Evolutionary conservation across 2,329 filamentous ascomycete species (phyloP).

Genomic region (Chrysosporium keratinophilum): DNA sequence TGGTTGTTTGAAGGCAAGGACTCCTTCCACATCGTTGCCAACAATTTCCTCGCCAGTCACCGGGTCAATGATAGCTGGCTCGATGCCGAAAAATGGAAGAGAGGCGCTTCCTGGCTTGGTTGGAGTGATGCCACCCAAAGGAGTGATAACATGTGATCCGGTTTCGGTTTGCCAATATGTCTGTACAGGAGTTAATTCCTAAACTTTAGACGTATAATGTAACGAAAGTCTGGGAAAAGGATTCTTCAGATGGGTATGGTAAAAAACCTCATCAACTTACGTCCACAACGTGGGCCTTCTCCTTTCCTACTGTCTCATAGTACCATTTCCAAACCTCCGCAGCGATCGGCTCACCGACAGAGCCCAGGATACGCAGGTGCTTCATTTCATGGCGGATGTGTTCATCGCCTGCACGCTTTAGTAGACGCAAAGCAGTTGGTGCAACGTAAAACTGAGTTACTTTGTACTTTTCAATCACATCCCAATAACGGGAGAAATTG

Average conservation of each 20-base stretch:
- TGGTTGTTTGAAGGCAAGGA: slow-evolving; percentile 90
- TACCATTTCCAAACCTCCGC: slow-evolving; percentile 99
- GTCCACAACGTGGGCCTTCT: slow-evolving; percentile 86
- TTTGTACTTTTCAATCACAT: slow-evolving; percentile 88
- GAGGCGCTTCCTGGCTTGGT: slow-evolving; percentile 96
- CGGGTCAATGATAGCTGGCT: slow-evolving; percentile 94
- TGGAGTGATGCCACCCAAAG: slow-evolving; percentile 81
- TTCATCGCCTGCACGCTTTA: slow-evolving; percentile 92
- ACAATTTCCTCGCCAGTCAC: slow-evolving; percentile 86
- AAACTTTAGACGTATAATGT: not conserved
- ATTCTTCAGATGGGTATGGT: not conserved
- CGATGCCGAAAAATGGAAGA: slow-evolving; percentile 94
- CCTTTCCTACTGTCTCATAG: slow-evolving; percentile 85
- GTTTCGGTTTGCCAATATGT: slow-evolving; percentile 99
- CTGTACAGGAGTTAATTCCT: slow-evolving; percentile 37
- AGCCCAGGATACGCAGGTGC: slow-evolving; percentile 78
- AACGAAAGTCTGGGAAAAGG: not conserved
- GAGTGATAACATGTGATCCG: slow-evolving; percentile 89
- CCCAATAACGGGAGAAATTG: slow-evolving; percentile 97
- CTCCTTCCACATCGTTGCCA: slow-evolving; percentile 95
- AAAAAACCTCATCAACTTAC: slow-evolving; percentile 53
- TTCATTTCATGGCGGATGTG: slow-evolving; percentile 86
- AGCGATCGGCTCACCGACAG: slow-evolving; percentile 93
- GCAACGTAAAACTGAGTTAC: slow-evolving; percentile 98
- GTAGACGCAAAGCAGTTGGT: slow-evolving; percentile 78